phyloP scores from a whole-genome alignment of 331 rosid species.

The Malus hybrid region DNA sequence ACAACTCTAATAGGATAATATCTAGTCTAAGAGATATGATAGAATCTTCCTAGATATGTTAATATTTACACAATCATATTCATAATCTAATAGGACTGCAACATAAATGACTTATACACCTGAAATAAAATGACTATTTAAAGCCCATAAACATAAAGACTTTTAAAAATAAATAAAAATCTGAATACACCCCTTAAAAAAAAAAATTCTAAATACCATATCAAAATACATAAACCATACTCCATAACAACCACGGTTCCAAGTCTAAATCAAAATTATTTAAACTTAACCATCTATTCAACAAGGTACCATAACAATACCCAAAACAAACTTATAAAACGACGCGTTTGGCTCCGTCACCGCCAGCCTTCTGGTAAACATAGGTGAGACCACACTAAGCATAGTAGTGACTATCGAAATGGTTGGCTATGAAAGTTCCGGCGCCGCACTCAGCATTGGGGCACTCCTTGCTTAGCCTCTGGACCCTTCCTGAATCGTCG shows the following conservation, averaged over 20 bases:
- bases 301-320: neutral
- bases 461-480: conserved; percentile 31
- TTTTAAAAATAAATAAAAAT: too few relatives aligned
- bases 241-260: neutral
- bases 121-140: too few relatives aligned
- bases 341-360: conserved; percentile 5
- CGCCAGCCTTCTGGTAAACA: conserved; percentile 32
- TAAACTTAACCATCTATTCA: neutral
- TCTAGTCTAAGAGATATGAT: too few relatives aligned
- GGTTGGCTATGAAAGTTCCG: conserved; percentile 34
- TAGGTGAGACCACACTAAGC: conserved; percentile 36
- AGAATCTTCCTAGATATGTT: too few relatives aligned
- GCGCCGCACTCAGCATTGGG: conserved; percentile 33
- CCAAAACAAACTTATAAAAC: neutral
- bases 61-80: too few relatives aligned
- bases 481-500: conserved; percentile 31
- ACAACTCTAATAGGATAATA: too few relatives aligned
- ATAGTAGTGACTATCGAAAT: conserved; percentile 32
- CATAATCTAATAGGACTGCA: too few relatives aligned
- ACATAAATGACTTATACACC: too few relatives aligned
- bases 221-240: neutral
- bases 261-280: neutral
- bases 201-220: neutral
- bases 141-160: too few relatives aligned
- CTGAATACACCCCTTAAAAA: too few relatives aligned